Conservation (phyloP, 2,329 filamentous ascomycete species). For the Aspergillus sp. region DNA sequence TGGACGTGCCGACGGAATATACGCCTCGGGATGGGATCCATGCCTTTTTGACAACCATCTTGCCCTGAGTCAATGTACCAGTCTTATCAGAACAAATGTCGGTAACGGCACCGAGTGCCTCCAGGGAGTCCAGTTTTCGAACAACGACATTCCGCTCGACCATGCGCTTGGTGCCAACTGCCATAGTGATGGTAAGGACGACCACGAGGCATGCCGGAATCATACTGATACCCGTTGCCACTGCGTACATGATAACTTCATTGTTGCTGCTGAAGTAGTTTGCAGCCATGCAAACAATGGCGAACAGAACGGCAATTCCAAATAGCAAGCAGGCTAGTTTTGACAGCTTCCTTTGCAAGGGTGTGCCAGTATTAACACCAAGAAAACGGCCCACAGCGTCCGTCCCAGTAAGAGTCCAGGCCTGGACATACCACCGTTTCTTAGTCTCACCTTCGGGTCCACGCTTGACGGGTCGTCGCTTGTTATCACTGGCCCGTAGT, state of each 20-base stretch:
- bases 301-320: slow-evolving; percentile 65
- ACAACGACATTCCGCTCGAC: slow-evolving; percentile 58
- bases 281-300: slow-evolving; percentile 67
- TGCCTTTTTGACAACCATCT: slow-evolving; percentile 64
- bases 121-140: slow-evolving; percentile 56
- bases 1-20: slow-evolving; percentile 57
- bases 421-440: slow-evolving; percentile 54
- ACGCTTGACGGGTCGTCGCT: slow-evolving; percentile 52
- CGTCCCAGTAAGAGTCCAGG: slow-evolving; percentile 53
- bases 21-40: slow-evolving; percentile 61
- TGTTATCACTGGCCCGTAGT: slow-evolving; percentile 61
- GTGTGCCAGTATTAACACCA: slow-evolving; percentile 68
- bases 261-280: slow-evolving; percentile 56
- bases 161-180: slow-evolving; percentile 61
- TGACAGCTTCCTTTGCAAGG: slow-evolving; percentile 68
- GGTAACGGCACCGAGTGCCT: slow-evolving; percentile 63
- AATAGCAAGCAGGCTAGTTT: slow-evolving; percentile 68
- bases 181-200: slow-evolving; percentile 68
- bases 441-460: slow-evolving; percentile 51
- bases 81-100: slow-evolving; percentile 59
- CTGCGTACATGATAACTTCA: slow-evolving; percentile 66
- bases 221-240: slow-evolving; percentile 60
- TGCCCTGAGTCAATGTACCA: slow-evolving; percentile 63
- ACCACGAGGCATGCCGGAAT: slow-evolving; percentile 64
- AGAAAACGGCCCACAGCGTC: slow-evolving; percentile 64